A percentile compares a stretch with the other conserved stretches of the same genome.
Evolutionary conservation across 352 stramenopile species (phyloP).

Genomic region (Pythium pyrilobum): DNA sequence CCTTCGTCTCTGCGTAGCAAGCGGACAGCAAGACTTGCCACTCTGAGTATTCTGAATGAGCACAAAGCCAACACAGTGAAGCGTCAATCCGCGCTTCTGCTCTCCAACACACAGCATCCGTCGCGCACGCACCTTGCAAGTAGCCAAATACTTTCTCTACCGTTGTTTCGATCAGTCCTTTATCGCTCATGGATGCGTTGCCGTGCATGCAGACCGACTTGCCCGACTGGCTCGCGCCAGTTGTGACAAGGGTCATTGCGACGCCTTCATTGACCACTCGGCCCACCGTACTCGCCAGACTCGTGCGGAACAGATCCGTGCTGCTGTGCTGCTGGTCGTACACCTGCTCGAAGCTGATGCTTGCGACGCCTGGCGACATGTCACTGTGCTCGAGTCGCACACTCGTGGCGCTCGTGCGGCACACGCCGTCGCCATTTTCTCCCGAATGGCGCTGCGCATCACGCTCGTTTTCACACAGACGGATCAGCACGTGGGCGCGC

Average conservation of each 20-base stretch:
- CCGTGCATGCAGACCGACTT: slow-evolving; percentile 68
- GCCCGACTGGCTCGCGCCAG: slow-evolving; percentile 35
- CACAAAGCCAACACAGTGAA: neutral
- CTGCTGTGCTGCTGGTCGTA: slow-evolving; percentile 42
- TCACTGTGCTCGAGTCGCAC: slow-evolving; percentile 72
- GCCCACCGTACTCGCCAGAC: slow-evolving; percentile 25
- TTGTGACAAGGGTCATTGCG: slow-evolving; percentile 36
- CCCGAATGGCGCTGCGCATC: neutral
- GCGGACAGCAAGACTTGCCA: slow-evolving; percentile 11
- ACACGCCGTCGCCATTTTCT: slow-evolving; percentile 30
- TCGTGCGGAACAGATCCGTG: slow-evolving; percentile 38
- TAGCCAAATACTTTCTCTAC: slow-evolving; percentile 14
- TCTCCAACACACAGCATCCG: neutral
- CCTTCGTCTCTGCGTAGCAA: neutral
- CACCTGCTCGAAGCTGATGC: slow-evolving; percentile 72
- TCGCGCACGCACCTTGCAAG: neutral
- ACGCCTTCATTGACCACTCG: slow-evolving; percentile 22
- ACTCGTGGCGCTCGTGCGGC: slow-evolving; percentile 49
- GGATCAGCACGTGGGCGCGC: slow-evolving; percentile 54
- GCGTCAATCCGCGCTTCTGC: neutral
- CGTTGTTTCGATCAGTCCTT: slow-evolving; percentile 16
- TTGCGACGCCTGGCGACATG: slow-evolving; percentile 68
- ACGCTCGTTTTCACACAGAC: slow-evolving; percentile 19
- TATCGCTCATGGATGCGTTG: slow-evolving; percentile 6
- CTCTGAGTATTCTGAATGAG: slow-evolving; percentile 1